Conservation (phyloP, 345 rosid species). For the Excoecaria cochinchinensis region DNA sequence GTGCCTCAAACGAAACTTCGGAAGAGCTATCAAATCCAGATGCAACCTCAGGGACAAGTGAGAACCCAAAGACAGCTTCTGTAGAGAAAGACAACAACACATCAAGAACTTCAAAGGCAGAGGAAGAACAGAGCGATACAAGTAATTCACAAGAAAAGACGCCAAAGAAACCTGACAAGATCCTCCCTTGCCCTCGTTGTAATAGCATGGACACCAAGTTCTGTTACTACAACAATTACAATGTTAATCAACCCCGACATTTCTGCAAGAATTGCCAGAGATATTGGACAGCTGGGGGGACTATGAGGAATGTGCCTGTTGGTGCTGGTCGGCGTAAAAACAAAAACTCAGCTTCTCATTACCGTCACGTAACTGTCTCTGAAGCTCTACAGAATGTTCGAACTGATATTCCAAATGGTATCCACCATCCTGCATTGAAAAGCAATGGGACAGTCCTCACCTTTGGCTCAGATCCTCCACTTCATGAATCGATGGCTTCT, state of each 20-base stretch:
- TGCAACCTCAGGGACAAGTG: slow-evolving; percentile 36
- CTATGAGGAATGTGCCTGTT: slow-evolving; percentile 40
- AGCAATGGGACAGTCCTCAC: slow-evolving; percentile 66
- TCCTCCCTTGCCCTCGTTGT: slow-evolving; percentile 37
- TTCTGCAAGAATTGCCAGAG: slow-evolving; percentile 42
- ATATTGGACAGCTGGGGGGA: slow-evolving; percentile 40
- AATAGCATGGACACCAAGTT: slow-evolving; percentile 41
- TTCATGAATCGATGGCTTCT: slow-evolving; percentile 84
- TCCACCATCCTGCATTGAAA: slow-evolving; percentile 50
- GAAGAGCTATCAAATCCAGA: slow-evolving; percentile 42
- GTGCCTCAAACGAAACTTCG: slow-evolving; percentile 12
- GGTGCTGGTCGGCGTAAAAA: slow-evolving; percentile 40
- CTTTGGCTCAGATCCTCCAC: slow-evolving; percentile 68
- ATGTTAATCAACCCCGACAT: slow-evolving; percentile 37
- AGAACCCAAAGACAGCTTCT: slow-evolving; percentile 29
- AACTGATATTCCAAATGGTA: slow-evolving; percentile 52
- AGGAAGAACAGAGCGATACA: slow-evolving; percentile 27
- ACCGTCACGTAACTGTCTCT: slow-evolving; percentile 58
- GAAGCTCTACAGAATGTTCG: slow-evolving; percentile 54
- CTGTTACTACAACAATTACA: slow-evolving; percentile 38
- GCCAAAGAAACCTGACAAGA: slow-evolving; percentile 35
- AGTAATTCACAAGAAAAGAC: slow-evolving; percentile 29
- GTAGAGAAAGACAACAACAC: slow-evolving; percentile 34
- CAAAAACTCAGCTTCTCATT: slow-evolving; percentile 42
- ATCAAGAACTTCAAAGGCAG: slow-evolving; percentile 33